Base-by-base conservation (phyloP, 192 early-diverging fungal species). In the Geranomyces michiganensis region DNA sequence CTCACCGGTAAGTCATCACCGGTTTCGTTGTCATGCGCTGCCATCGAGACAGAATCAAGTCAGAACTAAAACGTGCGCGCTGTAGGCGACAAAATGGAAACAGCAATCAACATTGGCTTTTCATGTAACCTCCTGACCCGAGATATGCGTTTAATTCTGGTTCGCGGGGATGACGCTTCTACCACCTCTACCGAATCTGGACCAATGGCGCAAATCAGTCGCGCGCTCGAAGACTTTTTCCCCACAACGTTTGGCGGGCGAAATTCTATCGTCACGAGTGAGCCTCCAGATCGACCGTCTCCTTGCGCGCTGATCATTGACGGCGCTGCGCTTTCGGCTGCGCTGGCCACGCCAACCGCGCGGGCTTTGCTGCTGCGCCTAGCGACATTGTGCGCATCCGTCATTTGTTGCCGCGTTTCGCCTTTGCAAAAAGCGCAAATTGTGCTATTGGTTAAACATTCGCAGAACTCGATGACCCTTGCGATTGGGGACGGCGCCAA, bases 401-500 rank as follows among this genome's bases (percentile, higher is more conserved):
- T 99, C 0, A 78, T 99, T 24, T 97, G 94, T 71, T 97, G 94
- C 78, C 93, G 96, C 68, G 96, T 99, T 21, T 92, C 91, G 56
- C 96, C 96, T 10, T 79, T 94, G 45, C 96, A 99, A 78, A 99
- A 99, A 84, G 94, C 95, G 7, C 79, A 94, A 76, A 93, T 99
- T 0, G 96, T 99, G n/a, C 81, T 82, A 19, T 73, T 96, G 70
- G 94, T 97, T 48, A 94, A 94, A 68, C 76, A 86, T 24, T 56
- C 49, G 13, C 76, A 92, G 55, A 86, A 93, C 22, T 92, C 90
- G 4, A 88, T 96, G 88, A 93, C 92, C 15, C 72, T 99, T 59
- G 91, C 95, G 4, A 94, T 99, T 48, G 96, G 96, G 29, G 96
- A 99, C 82, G 91, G 95, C 33, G 96, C 94, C 15, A 99, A 99